phyloP scores from a whole-genome alignment of 192 early-diverging fungal species.

The Entomortierella chlamydospora region DNA sequence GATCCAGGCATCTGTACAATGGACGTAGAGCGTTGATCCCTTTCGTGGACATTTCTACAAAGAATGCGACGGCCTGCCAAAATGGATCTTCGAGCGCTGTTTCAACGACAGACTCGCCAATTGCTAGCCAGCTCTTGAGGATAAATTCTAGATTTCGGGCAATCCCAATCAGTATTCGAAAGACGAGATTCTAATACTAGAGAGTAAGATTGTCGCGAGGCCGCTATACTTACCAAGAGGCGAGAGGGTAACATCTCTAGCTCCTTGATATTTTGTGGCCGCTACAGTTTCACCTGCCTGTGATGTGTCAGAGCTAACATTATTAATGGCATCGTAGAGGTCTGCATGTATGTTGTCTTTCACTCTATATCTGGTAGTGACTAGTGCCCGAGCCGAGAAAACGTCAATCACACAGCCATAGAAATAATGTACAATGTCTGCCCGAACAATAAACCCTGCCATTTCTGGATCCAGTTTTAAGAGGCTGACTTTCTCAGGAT shows the following conservation, averaged over 20 bases:
- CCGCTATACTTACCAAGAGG: conserved; percentile 20
- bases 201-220: background rate
- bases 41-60: conserved; percentile 32
- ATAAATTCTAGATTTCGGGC: conserved; percentile 17
- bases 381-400: conserved; percentile 18
- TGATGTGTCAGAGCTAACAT: background rate
- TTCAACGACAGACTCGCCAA: conserved; percentile 29
- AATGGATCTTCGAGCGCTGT: conserved; percentile 29
- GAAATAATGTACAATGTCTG: conserved; percentile 33
- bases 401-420: conserved; percentile 18
- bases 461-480: conserved; percentile 15
- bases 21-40: conserved; percentile 4
- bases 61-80: conserved; percentile 23
- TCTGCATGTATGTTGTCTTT: conserved; percentile 20
- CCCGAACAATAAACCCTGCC: conserved; percentile 34
- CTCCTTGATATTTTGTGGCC: background rate
- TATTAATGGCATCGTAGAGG: conserved; percentile 2
- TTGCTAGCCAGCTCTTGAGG: conserved; percentile 35
- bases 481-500: conserved; percentile 2
- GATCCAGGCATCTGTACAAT: conserved; percentile 30
- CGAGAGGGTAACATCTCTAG: conserved; percentile 5
- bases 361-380: conserved; percentile 18
- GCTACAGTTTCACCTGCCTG: background rate
- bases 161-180: background rate
- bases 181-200: background rate